Conservation (phyloP, 140 eudicot genomes). For the Oenanthe javanica region DNA sequence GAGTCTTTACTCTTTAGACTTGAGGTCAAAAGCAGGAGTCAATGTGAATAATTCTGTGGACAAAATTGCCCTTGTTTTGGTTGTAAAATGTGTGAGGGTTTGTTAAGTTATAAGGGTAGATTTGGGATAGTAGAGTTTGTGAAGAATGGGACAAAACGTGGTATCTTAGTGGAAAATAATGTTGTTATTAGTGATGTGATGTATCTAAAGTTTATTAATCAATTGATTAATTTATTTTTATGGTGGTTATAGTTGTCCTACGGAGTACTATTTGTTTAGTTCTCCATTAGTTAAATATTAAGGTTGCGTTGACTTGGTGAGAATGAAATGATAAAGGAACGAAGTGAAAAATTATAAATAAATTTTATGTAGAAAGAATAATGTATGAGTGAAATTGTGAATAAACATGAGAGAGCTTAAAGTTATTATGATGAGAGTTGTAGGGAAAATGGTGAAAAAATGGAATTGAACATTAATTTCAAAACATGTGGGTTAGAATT, state of each 20-base stretch:
- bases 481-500: no score
- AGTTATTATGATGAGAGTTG: no score
- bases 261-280: neutral
- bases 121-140: neutral
- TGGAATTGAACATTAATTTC: no score
- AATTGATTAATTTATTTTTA: neutral
- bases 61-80: neutral
- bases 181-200: neutral
- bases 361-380: no score
- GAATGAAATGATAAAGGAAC: no score
- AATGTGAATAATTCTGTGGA: neutral
- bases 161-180: slow-evolving; percentile 6
- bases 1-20: no score
- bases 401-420: no score
- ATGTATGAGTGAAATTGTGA: no score
- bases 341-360: no score
- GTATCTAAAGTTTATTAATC: neutral
- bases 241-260: neutral
- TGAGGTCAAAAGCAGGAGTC: neutral
- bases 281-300: neutral
- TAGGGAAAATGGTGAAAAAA: no score
- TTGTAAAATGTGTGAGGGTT: neutral
- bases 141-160: neutral
- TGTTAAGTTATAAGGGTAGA: neutral
- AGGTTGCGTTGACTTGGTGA: no score